phyloP scores from a whole-genome alignment of 2,329 filamentous ascomycete genomes.

The Xylariomycetidae sp. region DNA sequence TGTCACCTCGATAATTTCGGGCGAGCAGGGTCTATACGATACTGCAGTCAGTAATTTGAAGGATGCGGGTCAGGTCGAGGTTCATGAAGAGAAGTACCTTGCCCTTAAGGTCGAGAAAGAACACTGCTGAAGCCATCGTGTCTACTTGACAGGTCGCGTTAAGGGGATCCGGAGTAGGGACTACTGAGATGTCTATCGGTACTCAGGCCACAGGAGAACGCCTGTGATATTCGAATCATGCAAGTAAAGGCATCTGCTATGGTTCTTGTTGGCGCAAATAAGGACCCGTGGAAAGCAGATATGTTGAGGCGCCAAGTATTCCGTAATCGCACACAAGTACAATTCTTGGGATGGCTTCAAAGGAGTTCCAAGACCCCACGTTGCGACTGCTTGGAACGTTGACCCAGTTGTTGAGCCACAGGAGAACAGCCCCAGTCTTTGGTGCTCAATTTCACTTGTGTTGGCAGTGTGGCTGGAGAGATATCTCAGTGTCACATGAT shows the following conservation, averaged over 20 bases:
- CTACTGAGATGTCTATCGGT: constrained; percentile 24
- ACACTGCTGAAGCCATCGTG: constrained; percentile 91
- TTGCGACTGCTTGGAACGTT: no score
- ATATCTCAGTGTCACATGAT: no score
- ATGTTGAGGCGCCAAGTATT: constrained; percentile 8
- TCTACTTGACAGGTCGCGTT: constrained; percentile 17
- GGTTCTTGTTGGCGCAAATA: no score
- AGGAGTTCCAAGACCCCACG: constrained; percentile 12
- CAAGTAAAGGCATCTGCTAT: constrained; percentile 10
- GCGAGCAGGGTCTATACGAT: constrained; percentile 80
- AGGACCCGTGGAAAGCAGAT: no score
- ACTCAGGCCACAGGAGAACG: constrained; percentile 19
- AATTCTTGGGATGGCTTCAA: constrained; percentile 5
- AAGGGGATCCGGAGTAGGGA: constrained; percentile 10
- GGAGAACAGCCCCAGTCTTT: no score
- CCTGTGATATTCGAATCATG: constrained; percentile 13
- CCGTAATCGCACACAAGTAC: constrained; percentile 10
- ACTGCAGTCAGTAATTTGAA: constrained; percentile 6
- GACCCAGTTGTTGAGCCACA: no score
- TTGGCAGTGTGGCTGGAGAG: no score
- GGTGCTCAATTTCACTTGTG: no score
- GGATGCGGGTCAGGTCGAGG: not conserved
- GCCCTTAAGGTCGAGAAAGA: constrained; percentile 99
- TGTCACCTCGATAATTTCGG: constrained; percentile 96
- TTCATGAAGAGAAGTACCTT: constrained; percentile 60